These are phyloP conservation scores for Saitozyma sp. DNA, from an alignment of 768 basidiomycete genomes.

Conservation along the genomic window DNA sequence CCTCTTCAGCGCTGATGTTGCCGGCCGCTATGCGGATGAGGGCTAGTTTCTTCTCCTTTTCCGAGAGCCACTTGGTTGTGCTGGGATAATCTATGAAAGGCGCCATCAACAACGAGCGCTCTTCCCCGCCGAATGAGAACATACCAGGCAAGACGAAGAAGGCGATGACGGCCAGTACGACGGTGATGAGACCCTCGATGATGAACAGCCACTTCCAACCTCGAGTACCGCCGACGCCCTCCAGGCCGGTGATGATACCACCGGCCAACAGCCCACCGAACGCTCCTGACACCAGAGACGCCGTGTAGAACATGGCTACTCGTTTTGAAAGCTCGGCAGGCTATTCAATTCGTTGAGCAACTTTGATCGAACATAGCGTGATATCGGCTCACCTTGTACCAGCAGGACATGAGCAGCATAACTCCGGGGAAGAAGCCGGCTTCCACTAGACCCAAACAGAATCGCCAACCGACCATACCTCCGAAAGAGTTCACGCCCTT, in stretches of 20 bases:
- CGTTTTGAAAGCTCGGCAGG: constrained; percentile 2
- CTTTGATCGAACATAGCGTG: no score
- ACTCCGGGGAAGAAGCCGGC: constrained; percentile 22
- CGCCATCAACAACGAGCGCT: no score
- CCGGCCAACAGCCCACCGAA: constrained; percentile 12
- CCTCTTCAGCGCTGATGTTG: constrained; percentile 10
- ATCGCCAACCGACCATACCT: constrained; percentile 4
- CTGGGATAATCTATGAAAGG: constrained; percentile 35
- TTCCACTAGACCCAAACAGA: constrained; percentile 3
- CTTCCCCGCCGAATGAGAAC: no score
- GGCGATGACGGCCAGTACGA: constrained; percentile 33
- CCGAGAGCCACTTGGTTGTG: constrained; percentile 42
- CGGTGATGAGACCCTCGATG: constrained; percentile 48
- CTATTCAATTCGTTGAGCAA: no score
- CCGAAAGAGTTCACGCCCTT: not conserved
- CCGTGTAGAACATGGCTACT: constrained; percentile 10
- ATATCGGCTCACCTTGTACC: constrained; percentile 25
- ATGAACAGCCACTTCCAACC: constrained; percentile 39
- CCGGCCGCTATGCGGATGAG: constrained; percentile 24
- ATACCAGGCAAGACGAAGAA: constrained; percentile 15
- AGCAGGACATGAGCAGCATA: constrained; percentile 35
- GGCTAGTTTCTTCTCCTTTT: constrained; percentile 37
- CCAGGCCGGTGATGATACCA: constrained; percentile 11
- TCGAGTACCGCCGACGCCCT: constrained; percentile 9
- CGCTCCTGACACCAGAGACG: not conserved